Conservation (phyloP, 2,329 filamentous ascomycete species). For the Seiridium unicorne region DNA sequence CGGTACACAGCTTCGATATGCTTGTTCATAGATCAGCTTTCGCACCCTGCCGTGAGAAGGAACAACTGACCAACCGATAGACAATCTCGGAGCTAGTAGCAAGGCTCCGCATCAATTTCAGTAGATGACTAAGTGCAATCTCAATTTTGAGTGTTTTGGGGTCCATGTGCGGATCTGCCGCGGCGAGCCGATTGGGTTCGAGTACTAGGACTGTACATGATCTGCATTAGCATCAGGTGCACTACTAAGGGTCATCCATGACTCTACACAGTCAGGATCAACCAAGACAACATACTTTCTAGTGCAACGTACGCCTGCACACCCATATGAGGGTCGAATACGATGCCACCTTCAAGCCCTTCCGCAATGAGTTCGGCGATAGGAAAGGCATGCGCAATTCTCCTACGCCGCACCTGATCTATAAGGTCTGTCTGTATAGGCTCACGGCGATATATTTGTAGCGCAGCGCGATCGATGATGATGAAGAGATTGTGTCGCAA, state of each 20-base stretch:
- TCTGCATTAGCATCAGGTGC: not conserved
- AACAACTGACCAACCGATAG: not conserved
- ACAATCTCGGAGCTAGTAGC: not conserved
- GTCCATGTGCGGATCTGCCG: not conserved
- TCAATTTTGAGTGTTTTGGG: not conserved
- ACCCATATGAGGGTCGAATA: not conserved
- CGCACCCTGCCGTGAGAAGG: not conserved
- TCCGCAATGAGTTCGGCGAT: not conserved
- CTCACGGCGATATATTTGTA: not conserved
- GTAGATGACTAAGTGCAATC: not conserved
- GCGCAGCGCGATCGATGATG: not conserved
- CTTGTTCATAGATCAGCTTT: not conserved
- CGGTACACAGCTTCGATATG: not conserved
- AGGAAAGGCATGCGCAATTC: not conserved
- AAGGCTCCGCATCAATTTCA: not conserved
- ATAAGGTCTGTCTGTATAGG: not conserved
- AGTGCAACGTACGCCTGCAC: not conserved
- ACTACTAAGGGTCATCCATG: too few relatives aligned
- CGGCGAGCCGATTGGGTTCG: not conserved
- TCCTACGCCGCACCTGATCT: not conserved
- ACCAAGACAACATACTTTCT: not conserved
- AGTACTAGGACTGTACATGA: not conserved
- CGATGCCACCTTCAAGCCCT: not conserved
- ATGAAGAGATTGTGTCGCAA: not conserved
- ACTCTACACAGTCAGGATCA: too few relatives aligned